phyloP scores from a whole-genome alignment of 352 stramenopile species.

The Phytophthora chlamydospora region DNA sequence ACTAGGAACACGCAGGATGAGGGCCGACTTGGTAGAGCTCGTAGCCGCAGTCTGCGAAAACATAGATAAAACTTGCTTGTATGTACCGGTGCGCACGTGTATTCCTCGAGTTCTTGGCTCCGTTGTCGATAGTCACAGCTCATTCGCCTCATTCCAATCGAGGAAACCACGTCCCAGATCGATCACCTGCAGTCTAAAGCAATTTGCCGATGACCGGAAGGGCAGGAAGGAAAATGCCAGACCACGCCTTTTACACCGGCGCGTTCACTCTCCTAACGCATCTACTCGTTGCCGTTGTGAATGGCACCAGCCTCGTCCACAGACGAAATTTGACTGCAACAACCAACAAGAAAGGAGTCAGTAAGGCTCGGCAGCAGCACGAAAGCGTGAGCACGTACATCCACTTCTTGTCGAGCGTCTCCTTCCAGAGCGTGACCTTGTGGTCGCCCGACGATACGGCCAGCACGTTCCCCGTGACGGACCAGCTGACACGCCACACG shows the following conservation, averaged over 20 bases:
- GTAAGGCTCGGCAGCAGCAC: no score
- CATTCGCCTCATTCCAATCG: slow-evolving; percentile 22
- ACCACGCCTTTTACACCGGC: slow-evolving; percentile 15
- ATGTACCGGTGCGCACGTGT: slow-evolving; percentile 21
- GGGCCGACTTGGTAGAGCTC: slow-evolving; percentile 10
- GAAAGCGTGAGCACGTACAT: slow-evolving; percentile 82
- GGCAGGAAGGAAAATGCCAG: slow-evolving; percentile 14
- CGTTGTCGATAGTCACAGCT: slow-evolving; percentile 8
- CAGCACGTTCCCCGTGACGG: slow-evolving; percentile 97
- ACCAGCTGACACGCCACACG: slow-evolving; percentile 99
- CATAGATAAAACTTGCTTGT: slow-evolving; percentile 20
- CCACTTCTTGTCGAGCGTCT: slow-evolving; percentile 97
- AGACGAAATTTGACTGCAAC: slow-evolving; percentile 86
- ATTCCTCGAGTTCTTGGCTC: slow-evolving; percentile 31
- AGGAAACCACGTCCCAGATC: slow-evolving; percentile 10
- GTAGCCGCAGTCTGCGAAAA: slow-evolving; percentile 1
- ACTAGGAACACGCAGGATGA: slow-evolving; percentile 11
- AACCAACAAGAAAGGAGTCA: no score
- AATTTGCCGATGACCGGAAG: slow-evolving; percentile 16
- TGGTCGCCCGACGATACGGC: slow-evolving; percentile 97
- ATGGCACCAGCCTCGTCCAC: slow-evolving; percentile 85
- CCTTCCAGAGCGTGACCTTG: slow-evolving; percentile 98
- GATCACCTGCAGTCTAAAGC: slow-evolving; percentile 20
- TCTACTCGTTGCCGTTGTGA: slow-evolving; percentile 80
- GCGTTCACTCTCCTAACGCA: slow-evolving; percentile 23